Evolutionary conservation across 805 yeast genomes (phyloP), one percentile per base, ranked within the genome.

Genomic region (Wickerhamomyces kurtzmanii): DNA sequence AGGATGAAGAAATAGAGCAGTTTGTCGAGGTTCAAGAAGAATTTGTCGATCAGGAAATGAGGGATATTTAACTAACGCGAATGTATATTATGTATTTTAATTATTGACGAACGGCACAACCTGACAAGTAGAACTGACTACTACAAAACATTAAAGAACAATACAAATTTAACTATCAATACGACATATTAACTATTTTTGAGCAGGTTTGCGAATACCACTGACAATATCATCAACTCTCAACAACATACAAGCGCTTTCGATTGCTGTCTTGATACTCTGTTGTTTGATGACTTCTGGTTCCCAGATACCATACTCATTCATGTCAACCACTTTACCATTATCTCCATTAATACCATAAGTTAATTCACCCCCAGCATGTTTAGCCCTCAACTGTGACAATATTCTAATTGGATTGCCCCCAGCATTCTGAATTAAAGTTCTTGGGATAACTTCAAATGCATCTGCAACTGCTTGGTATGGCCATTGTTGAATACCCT

Each of bases 391-490:
- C 50, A 91, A 66, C 50, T 82, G 91, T 3, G 97, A 77, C 42
- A 91, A 66, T 13, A 84, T 65, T 56, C 94, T 74, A 48, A 91
- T 85, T 29, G 98, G 86, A 52, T 86, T 87, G 19, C 94, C 97
- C 49, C 99, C 99, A 43, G 97, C 86, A 59, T 91, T 91, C 63
- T 91, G 98, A 37, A 91, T 77, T 51, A 91, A 71, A 4, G 98
- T 91, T 62, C 98, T 78, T 45, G 99, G 97, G 44, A 91, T 91
- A 27, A 91, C 96, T 59, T 91, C 99, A 65, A 91, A 80, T 1
- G 98, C 97, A 61, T 91, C 97, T 7, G 96, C 94, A 30, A 91
- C 97, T 4, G 97, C 96, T 59, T 84, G 91, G 58, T 91, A 91
- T 27, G 99, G 99, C 94, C 95, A 89, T 60, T 91, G 98, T 33